Evolutionary conservation across 257 asterid genomes (phyloP).

Genomic region (Forsythia viridissima): DNA sequence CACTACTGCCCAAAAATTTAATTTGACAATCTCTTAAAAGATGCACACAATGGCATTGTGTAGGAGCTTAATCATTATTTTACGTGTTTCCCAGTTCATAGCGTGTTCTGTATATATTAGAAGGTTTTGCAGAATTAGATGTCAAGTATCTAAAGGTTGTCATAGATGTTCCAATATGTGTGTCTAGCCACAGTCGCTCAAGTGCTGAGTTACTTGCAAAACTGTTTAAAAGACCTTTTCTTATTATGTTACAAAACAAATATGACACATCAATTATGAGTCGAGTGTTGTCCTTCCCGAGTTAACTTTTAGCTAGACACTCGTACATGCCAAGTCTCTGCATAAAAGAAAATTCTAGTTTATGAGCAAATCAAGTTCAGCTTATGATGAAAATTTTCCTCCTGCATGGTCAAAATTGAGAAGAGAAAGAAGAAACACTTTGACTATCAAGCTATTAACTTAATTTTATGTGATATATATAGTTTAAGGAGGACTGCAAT

Average conservation of each 20-base stretch:
- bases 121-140: neutral
- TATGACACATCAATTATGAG: neutral
- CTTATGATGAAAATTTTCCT: neutral
- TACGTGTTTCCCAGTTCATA: neutral
- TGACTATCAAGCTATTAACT: neutral
- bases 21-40: neutral
- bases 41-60: neutral
- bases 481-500: slow-evolving; percentile 92
- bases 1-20: neutral
- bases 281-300: neutral
- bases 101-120: neutral
- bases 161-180: neutral
- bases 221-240: neutral
- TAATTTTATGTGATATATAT: slow-evolving; percentile 29
- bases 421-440: neutral
- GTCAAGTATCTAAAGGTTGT: neutral
- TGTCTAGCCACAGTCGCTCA: neutral
- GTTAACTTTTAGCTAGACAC: neutral
- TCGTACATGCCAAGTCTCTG: neutral
- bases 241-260: neutral
- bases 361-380: neutral
- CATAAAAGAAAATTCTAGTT: neutral
- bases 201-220: neutral
- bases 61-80: neutral
- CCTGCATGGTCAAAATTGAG: neutral